Evolutionary conservation across 345 rosid genomes (phyloP).

Genomic region (Salix udensis): DNA sequence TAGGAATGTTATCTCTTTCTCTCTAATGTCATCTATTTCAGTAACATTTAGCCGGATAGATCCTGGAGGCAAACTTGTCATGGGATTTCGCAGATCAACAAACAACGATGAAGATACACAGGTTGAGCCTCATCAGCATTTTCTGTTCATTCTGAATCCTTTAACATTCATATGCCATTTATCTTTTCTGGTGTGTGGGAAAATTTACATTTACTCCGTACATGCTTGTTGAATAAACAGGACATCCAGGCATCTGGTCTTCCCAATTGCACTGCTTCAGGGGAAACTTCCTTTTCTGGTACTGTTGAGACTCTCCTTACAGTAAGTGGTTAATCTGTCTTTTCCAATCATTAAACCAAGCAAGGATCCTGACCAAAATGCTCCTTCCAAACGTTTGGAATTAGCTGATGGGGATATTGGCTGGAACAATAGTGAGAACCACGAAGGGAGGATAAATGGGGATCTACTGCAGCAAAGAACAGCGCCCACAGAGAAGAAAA

Average conservation of each 20-base stretch:
- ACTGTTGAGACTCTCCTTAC: constrained; percentile 38
- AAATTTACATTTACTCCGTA: constrained; percentile 4
- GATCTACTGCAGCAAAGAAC: constrained; percentile 31
- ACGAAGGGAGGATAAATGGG: constrained; percentile 36
- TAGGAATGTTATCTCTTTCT: not conserved
- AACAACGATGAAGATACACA: constrained; percentile 42
- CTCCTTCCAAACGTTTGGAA: constrained; percentile 38
- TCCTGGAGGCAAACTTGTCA: constrained; percentile 73
- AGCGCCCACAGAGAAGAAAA: constrained; percentile 52
- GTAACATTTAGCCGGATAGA: constrained; percentile 83
- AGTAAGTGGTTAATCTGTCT: constrained; percentile 41
- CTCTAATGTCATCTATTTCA: constrained; percentile 16
- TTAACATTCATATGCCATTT: not conserved
- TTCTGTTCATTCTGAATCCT: constrained; percentile 1
- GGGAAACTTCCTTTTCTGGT: constrained; percentile 52
- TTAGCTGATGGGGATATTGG: constrained; percentile 42
- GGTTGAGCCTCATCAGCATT: constrained; percentile 37
- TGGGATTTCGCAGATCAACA: constrained; percentile 75
- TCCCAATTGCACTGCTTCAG: constrained; percentile 38
- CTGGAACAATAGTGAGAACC: constrained; percentile 44
- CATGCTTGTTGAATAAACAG: constrained; percentile 32
- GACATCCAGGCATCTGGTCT: constrained; percentile 34
- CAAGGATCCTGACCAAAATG: constrained; percentile 32
- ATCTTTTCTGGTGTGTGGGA: not conserved
- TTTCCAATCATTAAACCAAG: constrained; percentile 34